phyloP scores from a whole-genome alignment of 768 basidiomycete species.

The Boletus rufocinnamomeus region DNA sequence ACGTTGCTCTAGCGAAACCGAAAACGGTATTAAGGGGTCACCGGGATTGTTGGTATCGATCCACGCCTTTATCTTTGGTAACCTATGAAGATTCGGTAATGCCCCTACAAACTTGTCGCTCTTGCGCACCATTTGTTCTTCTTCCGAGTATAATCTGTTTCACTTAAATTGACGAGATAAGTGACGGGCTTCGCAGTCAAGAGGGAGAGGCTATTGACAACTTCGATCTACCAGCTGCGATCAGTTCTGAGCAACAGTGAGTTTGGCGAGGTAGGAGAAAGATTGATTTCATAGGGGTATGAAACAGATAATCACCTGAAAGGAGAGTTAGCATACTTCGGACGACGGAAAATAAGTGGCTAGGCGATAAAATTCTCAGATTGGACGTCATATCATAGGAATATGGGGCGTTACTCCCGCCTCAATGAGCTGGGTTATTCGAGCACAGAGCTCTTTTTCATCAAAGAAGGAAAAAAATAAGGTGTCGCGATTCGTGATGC shows the following conservation, averaged over 20 bases:
- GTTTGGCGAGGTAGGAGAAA: background rate
- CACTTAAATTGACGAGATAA: conserved; percentile 96
- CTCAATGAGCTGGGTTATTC: conserved; percentile 96
- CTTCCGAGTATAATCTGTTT: conserved; percentile 92
- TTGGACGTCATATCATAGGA: conserved; percentile 62
- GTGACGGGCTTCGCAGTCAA: conserved; percentile 97
- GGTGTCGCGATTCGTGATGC: conserved; percentile 24
- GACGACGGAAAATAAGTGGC: background rate
- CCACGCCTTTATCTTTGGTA: conserved; percentile 97
- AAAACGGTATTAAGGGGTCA: conserved; percentile 95
- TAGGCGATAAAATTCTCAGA: conserved; percentile 39
- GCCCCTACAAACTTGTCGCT: background rate
- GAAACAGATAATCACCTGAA: conserved; percentile 25
- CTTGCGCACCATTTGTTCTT: conserved; percentile 91
- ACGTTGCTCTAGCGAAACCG: conserved; percentile 93
- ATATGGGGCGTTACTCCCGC: conserved; percentile 88
- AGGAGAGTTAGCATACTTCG: conserved; percentile 8
- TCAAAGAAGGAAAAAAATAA: conserved; percentile 32
- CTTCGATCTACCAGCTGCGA: conserved; percentile 64
- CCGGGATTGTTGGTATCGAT: conserved; percentile 96
- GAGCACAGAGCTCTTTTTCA: conserved; percentile 84
- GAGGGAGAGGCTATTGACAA: conserved; percentile 85
- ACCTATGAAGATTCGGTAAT: conserved; percentile 44
- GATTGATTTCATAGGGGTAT: conserved; percentile 6
- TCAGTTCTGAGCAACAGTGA: conserved; percentile 14